Percentiles rank a stretch among this genome's conserved stretches.
phyloP scores from a whole-genome alignment of 805 yeast species.

The Priceomyces castillae region DNA sequence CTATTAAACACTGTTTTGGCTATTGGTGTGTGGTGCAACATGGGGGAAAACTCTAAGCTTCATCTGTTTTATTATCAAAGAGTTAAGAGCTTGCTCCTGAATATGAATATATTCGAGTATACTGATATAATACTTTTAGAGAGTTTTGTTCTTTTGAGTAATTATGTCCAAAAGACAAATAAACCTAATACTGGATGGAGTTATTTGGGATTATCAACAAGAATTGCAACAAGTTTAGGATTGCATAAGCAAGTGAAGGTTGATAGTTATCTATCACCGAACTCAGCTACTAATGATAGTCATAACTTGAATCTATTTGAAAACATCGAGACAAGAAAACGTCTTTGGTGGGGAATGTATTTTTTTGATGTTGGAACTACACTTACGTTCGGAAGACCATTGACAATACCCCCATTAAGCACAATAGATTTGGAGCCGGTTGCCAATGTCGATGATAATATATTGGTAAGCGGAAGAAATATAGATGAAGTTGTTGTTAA shows the following conservation, averaged over 20 bases:
- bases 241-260: constrained; percentile 19
- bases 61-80: constrained; percentile 18
- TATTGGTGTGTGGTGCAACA: constrained; percentile 20
- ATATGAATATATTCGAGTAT: constrained; percentile 18
- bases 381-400: constrained; percentile 19
- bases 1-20: constrained; percentile 17
- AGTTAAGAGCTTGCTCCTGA: constrained; percentile 12
- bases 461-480: constrained; percentile 10
- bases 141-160: constrained; percentile 39
- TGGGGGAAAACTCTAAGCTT: constrained; percentile 17
- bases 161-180: constrained; percentile 62
- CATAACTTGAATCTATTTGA: constrained; percentile 14
- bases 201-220: constrained; percentile 18
- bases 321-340: constrained; percentile 17
- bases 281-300: background rate
- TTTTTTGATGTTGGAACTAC: constrained; percentile 22
- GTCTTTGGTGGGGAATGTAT: constrained; percentile 24
- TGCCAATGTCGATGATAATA: constrained; percentile 16
- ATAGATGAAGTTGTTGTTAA: constrained; percentile 13
- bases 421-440: constrained; percentile 19
- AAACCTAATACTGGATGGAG: constrained; percentile 58
- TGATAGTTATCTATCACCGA: constrained; percentile 3
- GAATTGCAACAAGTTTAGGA: constrained; percentile 21
- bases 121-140: constrained; percentile 18
- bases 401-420: constrained; percentile 19